Conservation (phyloP, 1,139 yeast species). For the Neolecta irregularis region DNA sequence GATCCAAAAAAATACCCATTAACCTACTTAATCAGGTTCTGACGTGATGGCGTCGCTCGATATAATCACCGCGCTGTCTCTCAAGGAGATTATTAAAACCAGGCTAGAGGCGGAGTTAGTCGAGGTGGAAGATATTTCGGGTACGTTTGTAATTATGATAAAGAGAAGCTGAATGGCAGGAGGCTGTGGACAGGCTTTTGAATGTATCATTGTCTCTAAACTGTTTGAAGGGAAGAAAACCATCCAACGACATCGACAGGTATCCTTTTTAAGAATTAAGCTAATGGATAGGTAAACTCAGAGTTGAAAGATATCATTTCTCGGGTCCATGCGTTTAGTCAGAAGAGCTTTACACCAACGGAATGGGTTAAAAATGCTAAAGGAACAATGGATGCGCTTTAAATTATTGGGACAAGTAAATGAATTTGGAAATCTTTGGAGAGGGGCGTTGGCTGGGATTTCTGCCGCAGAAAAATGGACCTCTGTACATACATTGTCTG, state of each 20-base stretch:
- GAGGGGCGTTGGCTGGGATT: too few species aligned
- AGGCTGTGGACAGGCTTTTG: conserved; percentile 2
- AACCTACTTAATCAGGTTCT: too few species aligned
- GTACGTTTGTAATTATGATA: background rate
- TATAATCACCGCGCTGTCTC: background rate
- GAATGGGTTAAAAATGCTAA: conserved; percentile 4
- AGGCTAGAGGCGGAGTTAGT: too few species aligned
- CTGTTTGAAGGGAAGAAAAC: background rate
- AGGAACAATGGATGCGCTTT: too few species aligned
- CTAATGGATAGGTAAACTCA: too few species aligned
- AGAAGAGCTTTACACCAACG: conserved; percentile 1
- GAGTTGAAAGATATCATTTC: too few species aligned
- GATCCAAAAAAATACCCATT: too few species aligned
- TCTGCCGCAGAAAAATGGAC: background rate
- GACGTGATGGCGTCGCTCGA: background rate
- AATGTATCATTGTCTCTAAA: background rate
- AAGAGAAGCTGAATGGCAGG: too few species aligned
- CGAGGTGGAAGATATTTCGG: conserved; percentile 4
- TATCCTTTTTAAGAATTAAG: background rate
- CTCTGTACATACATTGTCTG: too few species aligned
- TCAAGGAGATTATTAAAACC: conserved; percentile 1
- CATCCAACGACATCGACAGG: conserved; percentile 1
- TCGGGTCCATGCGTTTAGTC: background rate
- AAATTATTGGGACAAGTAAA: too few species aligned
- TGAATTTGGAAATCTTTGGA: too few species aligned